A percentile compares a stretch with the other conserved stretches of the same genome.
Evolutionary conservation across 2,329 filamentous ascomycete species (phyloP).

Genomic region (Coniochaeta sp.): DNA sequence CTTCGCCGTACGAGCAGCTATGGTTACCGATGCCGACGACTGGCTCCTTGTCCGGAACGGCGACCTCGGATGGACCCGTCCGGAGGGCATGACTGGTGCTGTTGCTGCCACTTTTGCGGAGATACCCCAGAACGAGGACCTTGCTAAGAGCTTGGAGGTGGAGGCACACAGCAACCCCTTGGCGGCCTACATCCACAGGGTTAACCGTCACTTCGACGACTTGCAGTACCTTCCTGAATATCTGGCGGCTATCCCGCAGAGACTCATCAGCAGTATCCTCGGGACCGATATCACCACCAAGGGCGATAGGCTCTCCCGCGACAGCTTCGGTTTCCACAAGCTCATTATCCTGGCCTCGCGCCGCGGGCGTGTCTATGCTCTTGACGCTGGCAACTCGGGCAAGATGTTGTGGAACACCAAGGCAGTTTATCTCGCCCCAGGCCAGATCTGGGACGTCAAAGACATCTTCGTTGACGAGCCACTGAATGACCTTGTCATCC

Average conservation of each 20-base stretch:
- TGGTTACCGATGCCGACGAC: constrained; percentile 60
- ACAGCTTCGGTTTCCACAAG: constrained; percentile 86
- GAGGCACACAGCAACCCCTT: constrained; percentile 78
- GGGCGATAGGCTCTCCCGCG: constrained; percentile 46
- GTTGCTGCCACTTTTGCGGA: constrained; percentile 76
- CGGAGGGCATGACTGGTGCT: constrained; percentile 75
- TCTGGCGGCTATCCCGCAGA: constrained; percentile 60
- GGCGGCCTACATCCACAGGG: constrained; percentile 79
- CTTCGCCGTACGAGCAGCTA: constrained; percentile 72
- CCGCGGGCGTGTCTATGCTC: constrained; percentile 69
- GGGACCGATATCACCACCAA: constrained; percentile 43
- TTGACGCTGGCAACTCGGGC: constrained; percentile 71
- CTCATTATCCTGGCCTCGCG: constrained; percentile 73
- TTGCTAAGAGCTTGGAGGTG: constrained; percentile 75
- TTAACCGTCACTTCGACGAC: constrained; percentile 75
- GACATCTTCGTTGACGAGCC: constrained; percentile 57
- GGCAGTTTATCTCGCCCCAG: constrained; percentile 48
- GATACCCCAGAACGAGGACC: constrained; percentile 61
- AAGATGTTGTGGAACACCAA: constrained; percentile 69
- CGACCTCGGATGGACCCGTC: constrained; percentile 69
- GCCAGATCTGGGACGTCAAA: constrained; percentile 57
- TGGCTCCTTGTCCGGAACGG: constrained; percentile 84
- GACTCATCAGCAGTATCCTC: constrained; percentile 58
- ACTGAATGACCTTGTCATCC: constrained; percentile 48
- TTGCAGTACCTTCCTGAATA: constrained; percentile 70